These are phyloP conservation scores for Glycyrrhiza uralensis DNA, from an alignment of 306 rosid genomes.

Conservation along the genomic window DNA sequence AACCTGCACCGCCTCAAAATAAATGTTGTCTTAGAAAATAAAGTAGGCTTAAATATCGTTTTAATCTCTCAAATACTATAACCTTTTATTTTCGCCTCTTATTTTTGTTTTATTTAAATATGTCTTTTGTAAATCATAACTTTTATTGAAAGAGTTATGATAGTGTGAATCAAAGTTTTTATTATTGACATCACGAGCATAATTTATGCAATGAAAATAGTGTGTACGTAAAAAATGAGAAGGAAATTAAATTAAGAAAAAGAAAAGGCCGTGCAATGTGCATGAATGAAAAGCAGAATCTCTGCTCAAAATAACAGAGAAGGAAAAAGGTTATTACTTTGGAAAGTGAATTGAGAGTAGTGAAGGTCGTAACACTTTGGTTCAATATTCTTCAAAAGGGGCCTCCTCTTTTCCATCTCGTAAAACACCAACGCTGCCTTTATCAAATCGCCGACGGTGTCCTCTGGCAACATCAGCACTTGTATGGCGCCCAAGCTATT, in stretches of 20 bases:
- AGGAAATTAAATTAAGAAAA: background rate
- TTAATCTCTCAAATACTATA: no score
- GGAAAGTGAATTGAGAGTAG: slow-evolving; percentile 52
- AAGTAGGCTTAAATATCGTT: no score
- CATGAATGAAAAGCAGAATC: no score
- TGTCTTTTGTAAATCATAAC: no score
- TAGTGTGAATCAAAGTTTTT: no score
- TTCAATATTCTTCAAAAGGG: slow-evolving; percentile 42
- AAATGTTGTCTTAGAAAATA: background rate
- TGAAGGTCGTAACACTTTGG: slow-evolving; percentile 52
- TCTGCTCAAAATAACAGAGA: no score
- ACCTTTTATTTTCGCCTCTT: no score
- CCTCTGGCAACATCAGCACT: slow-evolving; percentile 43
- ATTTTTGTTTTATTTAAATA: no score
- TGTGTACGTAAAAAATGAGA: background rate
- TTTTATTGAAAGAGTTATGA: no score
- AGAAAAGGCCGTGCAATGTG: no score
- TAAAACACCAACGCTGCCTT: slow-evolving; percentile 45
- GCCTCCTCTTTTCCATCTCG: slow-evolving; percentile 50
- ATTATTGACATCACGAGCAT: no score
- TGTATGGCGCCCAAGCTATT: slow-evolving; percentile 55
- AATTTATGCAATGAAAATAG: no score
- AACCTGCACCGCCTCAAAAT: slow-evolving; percentile 39
- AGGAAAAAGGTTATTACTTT: slow-evolving; percentile 26
- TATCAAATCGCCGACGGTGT: slow-evolving; percentile 44